Conservation (phyloP, 805 yeast species). For the Yarrowia phangngaensis region DNA sequence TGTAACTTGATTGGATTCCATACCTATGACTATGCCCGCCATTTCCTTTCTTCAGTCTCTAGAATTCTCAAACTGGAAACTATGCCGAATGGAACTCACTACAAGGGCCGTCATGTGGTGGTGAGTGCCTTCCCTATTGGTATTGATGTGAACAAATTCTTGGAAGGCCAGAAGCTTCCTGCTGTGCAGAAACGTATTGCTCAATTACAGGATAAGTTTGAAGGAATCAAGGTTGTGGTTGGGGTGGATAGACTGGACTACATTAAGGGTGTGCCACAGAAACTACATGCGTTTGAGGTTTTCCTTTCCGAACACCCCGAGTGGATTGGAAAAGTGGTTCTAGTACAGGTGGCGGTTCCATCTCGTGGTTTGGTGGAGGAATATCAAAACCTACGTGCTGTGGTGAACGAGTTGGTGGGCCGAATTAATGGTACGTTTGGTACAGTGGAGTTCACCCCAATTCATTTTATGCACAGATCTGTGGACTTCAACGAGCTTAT, state of each 20-base stretch:
- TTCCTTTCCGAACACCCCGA: conserved; percentile 91
- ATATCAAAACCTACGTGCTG: conserved; percentile 87
- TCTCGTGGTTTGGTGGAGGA: conserved; percentile 98
- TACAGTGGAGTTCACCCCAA: conserved; percentile 95
- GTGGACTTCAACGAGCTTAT: conserved; percentile 88
- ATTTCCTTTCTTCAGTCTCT: conserved; percentile 84
- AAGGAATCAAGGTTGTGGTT: conserved; percentile 78
- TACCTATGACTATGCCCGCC: conserved; percentile 98
- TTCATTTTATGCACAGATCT: conserved; percentile 91
- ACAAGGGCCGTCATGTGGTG: conserved; percentile 66
- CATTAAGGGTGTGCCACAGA: conserved; percentile 97
- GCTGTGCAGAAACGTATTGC: conserved; percentile 62
- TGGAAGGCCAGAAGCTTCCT: conserved; percentile 65
- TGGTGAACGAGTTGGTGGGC: conserved; percentile 94
- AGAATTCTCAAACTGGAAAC: conserved; percentile 78
- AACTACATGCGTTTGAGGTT: conserved; percentile 91
- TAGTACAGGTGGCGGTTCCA: conserved; percentile 97
- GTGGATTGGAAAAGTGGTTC: conserved; percentile 95
- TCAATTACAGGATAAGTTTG: conserved; percentile 61
- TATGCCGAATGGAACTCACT: conserved; percentile 85
- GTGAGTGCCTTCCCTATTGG: conserved; percentile 99
- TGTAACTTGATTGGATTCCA: conserved; percentile 97
- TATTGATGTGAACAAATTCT: conserved; percentile 88
- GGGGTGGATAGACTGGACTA: conserved; percentile 97
- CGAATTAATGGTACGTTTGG: conserved; percentile 95